Percentiles rank a stretch among this genome's conserved stretches.
These are phyloP conservation scores for Zoysia matrella DNA, from an alignment of 202 grass and related monocot species.

Conservation along the genomic window DNA sequence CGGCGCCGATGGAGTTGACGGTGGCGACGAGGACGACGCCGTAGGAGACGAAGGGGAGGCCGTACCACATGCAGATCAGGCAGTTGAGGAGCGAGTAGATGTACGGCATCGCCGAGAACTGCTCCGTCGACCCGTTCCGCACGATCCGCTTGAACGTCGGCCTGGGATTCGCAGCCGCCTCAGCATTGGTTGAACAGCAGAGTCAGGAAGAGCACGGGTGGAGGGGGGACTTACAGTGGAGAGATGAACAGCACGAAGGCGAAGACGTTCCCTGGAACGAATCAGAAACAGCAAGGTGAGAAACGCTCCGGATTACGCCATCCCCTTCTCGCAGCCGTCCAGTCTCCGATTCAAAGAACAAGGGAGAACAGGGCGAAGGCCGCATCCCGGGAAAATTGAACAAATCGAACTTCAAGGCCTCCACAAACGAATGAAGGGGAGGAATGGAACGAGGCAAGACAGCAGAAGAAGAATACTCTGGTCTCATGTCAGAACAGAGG, in stretches of 20 bases:
- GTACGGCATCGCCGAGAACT: conserved; percentile 91
- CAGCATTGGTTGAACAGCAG: background rate
- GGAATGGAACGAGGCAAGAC: background rate
- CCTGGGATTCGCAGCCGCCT: conserved; percentile 40
- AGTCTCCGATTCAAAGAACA: no score
- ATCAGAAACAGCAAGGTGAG: background rate
- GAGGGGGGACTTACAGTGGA: conserved; percentile 62
- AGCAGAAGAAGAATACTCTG: conserved; percentile 12
- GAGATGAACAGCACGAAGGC: conserved; percentile 91
- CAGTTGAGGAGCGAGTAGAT: conserved; percentile 94
- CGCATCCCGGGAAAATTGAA: no score
- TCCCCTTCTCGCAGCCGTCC: background rate
- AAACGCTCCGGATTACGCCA: conserved; percentile 1
- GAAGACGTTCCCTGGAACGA: conserved; percentile 80
- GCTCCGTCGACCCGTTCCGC: conserved; percentile 79
- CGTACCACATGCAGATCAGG: conserved; percentile 96
- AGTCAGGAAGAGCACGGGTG: no score
- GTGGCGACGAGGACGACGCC: conserved; percentile 82
- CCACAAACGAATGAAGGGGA: background rate
- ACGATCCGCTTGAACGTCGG: conserved; percentile 89
- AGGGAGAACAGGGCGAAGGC: no score
- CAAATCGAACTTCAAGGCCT: background rate
- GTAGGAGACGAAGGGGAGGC: conserved; percentile 80
- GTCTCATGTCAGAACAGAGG: background rate
- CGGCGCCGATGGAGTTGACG: conserved; percentile 85